Conservation (phyloP, 345 rosid genomes). For the Bruguiera sexangula region DNA sequence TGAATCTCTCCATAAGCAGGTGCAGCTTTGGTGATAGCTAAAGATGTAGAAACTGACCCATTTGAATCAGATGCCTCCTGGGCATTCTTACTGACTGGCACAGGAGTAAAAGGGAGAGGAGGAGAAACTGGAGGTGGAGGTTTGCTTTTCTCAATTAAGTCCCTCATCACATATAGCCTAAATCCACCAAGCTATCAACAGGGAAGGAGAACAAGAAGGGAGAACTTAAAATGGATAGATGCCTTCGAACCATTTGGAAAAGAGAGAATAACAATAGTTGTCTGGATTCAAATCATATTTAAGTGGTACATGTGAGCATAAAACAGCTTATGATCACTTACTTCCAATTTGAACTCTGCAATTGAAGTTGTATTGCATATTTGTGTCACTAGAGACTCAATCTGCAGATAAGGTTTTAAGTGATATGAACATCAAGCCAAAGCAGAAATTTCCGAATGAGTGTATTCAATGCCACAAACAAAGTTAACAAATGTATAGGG, state of each 20-base stretch:
- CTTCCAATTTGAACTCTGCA: conserved; percentile 80
- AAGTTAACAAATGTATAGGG: no score
- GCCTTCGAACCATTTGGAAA: neutral
- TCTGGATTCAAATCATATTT: conserved; percentile 7
- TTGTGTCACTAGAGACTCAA: conserved; percentile 64
- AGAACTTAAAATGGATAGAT: neutral
- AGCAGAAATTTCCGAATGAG: neutral
- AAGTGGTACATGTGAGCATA: neutral
- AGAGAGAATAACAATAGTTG: neutral
- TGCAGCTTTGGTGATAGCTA: conserved; percentile 50
- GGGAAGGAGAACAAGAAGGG: neutral
- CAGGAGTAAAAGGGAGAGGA: conserved; percentile 19
- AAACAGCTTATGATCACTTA: conserved; percentile 30
- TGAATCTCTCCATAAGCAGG: conserved; percentile 37
- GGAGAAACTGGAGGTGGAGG: conserved; percentile 21
- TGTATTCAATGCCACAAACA: no score
- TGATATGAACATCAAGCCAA: neutral
- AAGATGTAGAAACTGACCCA: conserved; percentile 56
- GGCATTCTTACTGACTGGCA: conserved; percentile 26
- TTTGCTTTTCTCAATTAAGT: conserved; percentile 37
- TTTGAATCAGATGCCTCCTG: conserved; percentile 27
- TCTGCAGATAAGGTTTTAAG: conserved; percentile 37
- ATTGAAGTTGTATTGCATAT: conserved; percentile 61
- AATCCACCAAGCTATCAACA: conserved; percentile 65
- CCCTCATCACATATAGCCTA: conserved; percentile 57